Conservation (phyloP, 2,329 filamentous ascomycete genomes). For the Paecilomyces fulvus region DNA sequence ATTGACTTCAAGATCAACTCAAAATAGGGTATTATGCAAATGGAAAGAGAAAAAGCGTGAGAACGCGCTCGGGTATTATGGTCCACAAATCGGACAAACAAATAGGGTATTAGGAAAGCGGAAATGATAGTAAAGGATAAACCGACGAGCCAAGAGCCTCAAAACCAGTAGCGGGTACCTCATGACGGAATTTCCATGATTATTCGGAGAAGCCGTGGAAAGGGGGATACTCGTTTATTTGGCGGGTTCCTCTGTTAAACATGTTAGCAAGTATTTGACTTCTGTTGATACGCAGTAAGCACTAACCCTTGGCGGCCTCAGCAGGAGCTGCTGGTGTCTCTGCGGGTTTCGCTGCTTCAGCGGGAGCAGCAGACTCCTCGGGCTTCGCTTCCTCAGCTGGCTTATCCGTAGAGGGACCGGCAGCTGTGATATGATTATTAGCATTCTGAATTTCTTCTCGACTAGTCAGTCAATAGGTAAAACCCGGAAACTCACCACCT, state of each 20-base stretch:
- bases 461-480: not conserved
- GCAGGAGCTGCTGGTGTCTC: conserved; percentile 1
- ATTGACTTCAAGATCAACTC: not conserved
- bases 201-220: not conserved
- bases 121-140: not conserved
- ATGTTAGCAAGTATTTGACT: not conserved
- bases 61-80: not conserved
- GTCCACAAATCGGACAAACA: not conserved
- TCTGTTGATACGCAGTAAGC: not conserved
- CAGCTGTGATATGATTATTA: not conserved
- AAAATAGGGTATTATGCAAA: not conserved
- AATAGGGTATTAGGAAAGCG: not conserved
- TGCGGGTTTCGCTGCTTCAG: not conserved
- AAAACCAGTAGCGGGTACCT: not conserved
- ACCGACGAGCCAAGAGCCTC: not conserved
- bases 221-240: not conserved
- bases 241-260: not conserved
- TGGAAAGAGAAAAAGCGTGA: not conserved
- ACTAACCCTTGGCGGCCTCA: conserved; percentile 6
- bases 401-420: not conserved
- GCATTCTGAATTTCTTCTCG: not conserved
- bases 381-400: not conserved
- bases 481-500: not conserved
- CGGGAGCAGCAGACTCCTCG: not conserved
- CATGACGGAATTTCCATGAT: not conserved